Base-by-base conservation (phyloP, 192 early-diverging fungal genomes). In the Coemansia sp. region DNA sequence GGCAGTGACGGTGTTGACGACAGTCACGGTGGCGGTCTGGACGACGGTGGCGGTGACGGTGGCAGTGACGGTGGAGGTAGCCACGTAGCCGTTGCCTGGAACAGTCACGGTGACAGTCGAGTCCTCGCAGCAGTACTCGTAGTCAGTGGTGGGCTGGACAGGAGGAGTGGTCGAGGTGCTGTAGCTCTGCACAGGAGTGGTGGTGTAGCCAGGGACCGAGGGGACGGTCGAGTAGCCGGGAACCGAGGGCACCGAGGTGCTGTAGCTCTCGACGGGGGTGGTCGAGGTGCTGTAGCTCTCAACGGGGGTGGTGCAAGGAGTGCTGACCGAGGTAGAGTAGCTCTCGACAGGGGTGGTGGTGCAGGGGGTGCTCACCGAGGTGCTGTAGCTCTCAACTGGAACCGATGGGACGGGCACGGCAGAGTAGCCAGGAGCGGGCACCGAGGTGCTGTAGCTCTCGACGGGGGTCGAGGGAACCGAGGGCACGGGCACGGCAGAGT, bases 61-160 rank as follows among this genome's bases (percentile, higher is more conserved):
- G 21, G 70, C 67, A 40, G 74, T 76, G 56, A 37, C 56, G 62
- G 64, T 67, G 45, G 40, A 62, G 35, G 68, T 69, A 37, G 65
- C 68, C 29, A 57, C 67, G 42, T 59, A 53, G 42, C 59, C 65
- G 44, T 56, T 63, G 31, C 60, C 71, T 21, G 76, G 59, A 41
- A 60, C 71, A 54, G 77, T 79, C 34, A 53, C 77, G 54, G 70
- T 73, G 33, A 79, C 77, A 42, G 77, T 79, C 51, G 59, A 44
- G 31, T 79, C 75, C 69, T 72, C 70, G 75, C 75, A 78, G 75
- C 75, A 78, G 75, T 72, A 78, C 70, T 78, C 75, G 35, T 72
- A 71, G 44, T 77, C 69, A 3, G 66, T 44, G 66, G 60, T 64
- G 56, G 67, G 48, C 45, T 21, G 21, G 61, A 21, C n/a, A n/a